These are phyloP conservation scores for Penstemon eatonii DNA, from an alignment of 257 asterid species.

Conservation along the genomic window DNA sequence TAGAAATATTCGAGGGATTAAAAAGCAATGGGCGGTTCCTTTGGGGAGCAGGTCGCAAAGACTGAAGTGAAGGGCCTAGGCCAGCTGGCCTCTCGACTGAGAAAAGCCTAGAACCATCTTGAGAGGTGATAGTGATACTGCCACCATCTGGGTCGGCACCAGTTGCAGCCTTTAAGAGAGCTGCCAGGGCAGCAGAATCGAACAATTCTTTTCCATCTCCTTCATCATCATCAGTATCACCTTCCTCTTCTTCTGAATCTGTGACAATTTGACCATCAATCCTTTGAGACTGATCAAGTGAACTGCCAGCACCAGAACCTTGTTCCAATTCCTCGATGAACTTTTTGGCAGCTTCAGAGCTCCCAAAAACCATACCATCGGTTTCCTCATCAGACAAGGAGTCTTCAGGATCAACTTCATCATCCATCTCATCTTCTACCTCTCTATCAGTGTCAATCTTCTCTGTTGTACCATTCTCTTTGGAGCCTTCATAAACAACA, in stretches of 20 bases:
- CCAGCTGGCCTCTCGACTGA: slow-evolving; percentile 95
- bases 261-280: slow-evolving; percentile 91
- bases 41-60: slow-evolving; percentile 64
- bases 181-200: slow-evolving; percentile 92
- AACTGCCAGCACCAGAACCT: slow-evolving; percentile 58
- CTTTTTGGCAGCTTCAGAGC: slow-evolving; percentile 84
- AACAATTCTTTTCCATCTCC: slow-evolving; percentile 82
- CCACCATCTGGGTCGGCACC: slow-evolving; percentile 80
- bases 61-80: slow-evolving; percentile 81
- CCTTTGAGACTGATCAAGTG: slow-evolving; percentile 47
- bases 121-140: slow-evolving; percentile 72
- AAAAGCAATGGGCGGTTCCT: slow-evolving; percentile 58
- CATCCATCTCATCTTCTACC: slow-evolving; percentile 44
- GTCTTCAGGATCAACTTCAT: slow-evolving; percentile 50
- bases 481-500: slow-evolving; percentile 22
- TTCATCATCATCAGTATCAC: slow-evolving; percentile 89
- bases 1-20: slow-evolving; percentile 41
- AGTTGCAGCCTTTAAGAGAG: slow-evolving; percentile 89
- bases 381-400: slow-evolving; percentile 60
- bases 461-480: slow-evolving; percentile 35
- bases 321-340: slow-evolving; percentile 85
- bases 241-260: slow-evolving; percentile 82
- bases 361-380: slow-evolving; percentile 78
- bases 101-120: slow-evolving; percentile 91
- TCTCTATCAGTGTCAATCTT: slow-evolving; percentile 27